Evolutionary conservation across 1,284 basidiomycete species (phyloP), one percentile per base, ranked within the genome.

Genomic region (Trichosporon faecale): DNA sequence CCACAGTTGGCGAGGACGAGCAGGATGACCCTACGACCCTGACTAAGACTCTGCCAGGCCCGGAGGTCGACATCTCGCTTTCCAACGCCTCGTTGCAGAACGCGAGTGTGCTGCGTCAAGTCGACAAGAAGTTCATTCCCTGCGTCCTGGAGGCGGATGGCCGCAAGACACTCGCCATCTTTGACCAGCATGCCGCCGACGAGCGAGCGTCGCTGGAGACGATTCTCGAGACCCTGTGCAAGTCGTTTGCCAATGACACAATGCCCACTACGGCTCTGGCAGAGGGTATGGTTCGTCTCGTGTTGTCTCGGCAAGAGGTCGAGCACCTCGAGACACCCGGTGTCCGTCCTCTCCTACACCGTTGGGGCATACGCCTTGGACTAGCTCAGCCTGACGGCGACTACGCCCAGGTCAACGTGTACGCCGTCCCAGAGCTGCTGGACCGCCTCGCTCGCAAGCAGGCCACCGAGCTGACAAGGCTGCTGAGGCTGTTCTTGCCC

Each of bases 131-230:
- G 83, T 98, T 94, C 80, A 88, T 97, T 72, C 89, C 90, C 25
- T 94, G 92, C 81, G 77, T 90, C 27, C 64, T 83, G 7, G 67
- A 66, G 14, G 55, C 27, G 11, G 29, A 33, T 8, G 31, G 33
- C 0, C 16, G 18, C n/a, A 55, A 3, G 40, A 61, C 55, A 0
- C 74, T 98, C 35, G 86, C 95, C 29, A 86, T 97, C 69, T 87
- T 98, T 60, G 95, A 98, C 84, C 95, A 98, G 81, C 95, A 98
- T 79, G 95, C 95, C 4, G 95, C 94, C 8, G 93, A 97, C 79
- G 95, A 98, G 83, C 89, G 95, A 9, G 85, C 95, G 33, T 88
- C 93, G 25, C 91, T 97, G 64, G 95, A 98, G 82, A 84, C 85
- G n/a, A 91, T 93, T 78, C 85, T 95, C 68, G 86, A 89, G 66